Conservation (phyloP, 345 rosid genomes). For the Punica granatum region DNA sequence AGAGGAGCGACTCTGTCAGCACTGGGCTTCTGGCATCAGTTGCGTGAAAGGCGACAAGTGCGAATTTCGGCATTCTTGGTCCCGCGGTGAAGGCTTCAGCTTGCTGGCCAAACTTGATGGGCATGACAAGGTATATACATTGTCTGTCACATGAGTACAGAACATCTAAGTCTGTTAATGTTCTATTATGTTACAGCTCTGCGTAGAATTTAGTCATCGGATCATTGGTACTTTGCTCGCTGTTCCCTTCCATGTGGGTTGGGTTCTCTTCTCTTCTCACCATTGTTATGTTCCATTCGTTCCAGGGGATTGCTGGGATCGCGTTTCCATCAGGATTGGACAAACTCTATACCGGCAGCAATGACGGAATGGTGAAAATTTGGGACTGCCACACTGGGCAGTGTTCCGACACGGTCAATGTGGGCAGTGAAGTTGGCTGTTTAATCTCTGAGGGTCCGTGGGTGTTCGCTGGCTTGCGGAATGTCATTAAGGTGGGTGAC, state of each 20-base stretch:
- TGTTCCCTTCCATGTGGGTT: neutral
- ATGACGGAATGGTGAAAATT: constrained; percentile 32
- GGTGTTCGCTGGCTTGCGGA: constrained; percentile 53
- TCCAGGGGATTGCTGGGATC: constrained; percentile 39
- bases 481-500: constrained; percentile 35
- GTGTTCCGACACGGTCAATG: constrained; percentile 20
- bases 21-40: too few relatives aligned
- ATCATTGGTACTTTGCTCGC: neutral
- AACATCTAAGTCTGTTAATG: neutral
- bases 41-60: too few relatives aligned
- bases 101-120: constrained; percentile 29
- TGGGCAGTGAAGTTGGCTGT: constrained; percentile 41
- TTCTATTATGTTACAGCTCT: too few relatives aligned
- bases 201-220: too few relatives aligned
- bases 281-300: neutral
- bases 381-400: constrained; percentile 59
- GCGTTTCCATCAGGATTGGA: constrained; percentile 42
- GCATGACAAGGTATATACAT: constrained; percentile 26
- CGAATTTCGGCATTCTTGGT: constrained; percentile 25
- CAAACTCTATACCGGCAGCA: constrained; percentile 50
- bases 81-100: constrained; percentile 17
- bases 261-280: neutral
- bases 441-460: constrained; percentile 49
- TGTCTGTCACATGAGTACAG: neutral
- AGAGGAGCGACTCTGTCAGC: too few relatives aligned